Evolutionary conservation across 2,329 filamentous ascomycete genomes (phyloP).

Genomic region (Volutella citrinella): DNA sequence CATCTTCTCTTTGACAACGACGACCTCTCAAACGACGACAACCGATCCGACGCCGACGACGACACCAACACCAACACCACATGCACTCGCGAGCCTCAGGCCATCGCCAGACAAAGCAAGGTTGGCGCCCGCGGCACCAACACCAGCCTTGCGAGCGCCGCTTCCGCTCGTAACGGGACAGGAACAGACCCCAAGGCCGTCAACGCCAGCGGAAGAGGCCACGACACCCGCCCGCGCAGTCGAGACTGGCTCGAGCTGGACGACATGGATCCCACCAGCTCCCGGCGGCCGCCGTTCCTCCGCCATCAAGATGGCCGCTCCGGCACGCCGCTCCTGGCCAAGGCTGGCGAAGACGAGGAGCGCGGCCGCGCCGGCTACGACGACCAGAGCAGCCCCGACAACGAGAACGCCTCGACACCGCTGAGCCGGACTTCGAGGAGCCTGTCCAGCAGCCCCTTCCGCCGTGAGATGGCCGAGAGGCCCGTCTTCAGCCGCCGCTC

Average conservation of each 20-base stretch:
- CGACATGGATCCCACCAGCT: conserved; percentile 40
- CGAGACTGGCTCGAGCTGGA: conserved; percentile 21
- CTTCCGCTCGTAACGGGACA: conserved; percentile 24
- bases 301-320: conserved; percentile 45
- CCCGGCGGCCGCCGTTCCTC: conserved; percentile 43
- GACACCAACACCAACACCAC: no score
- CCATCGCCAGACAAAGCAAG: conserved; percentile 21
- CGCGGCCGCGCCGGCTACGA: conserved; percentile 21
- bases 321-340: conserved; percentile 39
- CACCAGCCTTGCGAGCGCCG: conserved; percentile 22
- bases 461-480: conserved; percentile 23
- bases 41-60: conserved; percentile 17
- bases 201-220: conserved; percentile 32
- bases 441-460: conserved; percentile 23
- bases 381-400: conserved; percentile 5
- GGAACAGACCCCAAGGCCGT: conserved; percentile 31
- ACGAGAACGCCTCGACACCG: conserved; percentile 14
- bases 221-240: no score
- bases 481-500: conserved; percentile 45
- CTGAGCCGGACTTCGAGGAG: conserved; percentile 14
- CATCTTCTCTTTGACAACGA: conserved; percentile 17
- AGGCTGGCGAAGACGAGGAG: conserved; percentile 28
- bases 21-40: conserved; percentile 10
- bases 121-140: conserved; percentile 21
- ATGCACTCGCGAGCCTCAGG: conserved; percentile 22